Evolutionary conservation across 208 protist species (phyloP), one percentile per base, ranked within the genome.

Genomic region (Leishmania martiniquensis): DNA sequence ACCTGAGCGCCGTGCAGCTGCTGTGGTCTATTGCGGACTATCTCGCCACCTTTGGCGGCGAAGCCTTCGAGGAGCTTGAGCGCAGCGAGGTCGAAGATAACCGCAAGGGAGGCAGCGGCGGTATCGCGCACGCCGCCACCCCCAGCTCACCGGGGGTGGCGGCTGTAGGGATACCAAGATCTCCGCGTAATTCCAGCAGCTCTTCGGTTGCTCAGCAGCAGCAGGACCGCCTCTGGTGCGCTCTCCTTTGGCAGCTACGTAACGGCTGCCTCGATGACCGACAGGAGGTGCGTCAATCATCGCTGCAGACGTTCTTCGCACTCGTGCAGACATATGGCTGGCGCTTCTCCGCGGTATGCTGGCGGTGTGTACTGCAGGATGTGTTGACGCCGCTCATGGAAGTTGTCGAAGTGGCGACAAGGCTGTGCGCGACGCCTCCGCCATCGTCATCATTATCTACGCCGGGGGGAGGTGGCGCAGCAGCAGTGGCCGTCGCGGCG

Each of bases 11-110:
- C 7, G 89, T 95, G 72, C 94, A 97, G 80, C 76, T 96, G 49
- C 76, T 96, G 52, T 97, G 94, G 92, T 94, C 94, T 47, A 86
- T 93, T 25, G 91, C 89, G 1, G 94, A 97, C 75, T 95, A 90
- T 77, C 74, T 94, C 51, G 90, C 86, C 32, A 67, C 83, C 17
- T 80, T 83, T 25, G 81, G 73, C 29, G 65, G 63, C 13, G 65
- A 9, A 29, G 59, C 42, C 54, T 37, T 29, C 29, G 75, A 42
- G 20, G 47, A 32, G 49, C 12, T 69, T 10, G 45, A 55, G 51
- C 20, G 22, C 39, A 7, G 55, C 7, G 25, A 22, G 20, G 42
- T 32, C 47, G 54, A 32, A n/a, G 39, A 73, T 7, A 32, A 69
- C 42, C 20, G 20, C 57, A 70, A n/a, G 10, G n/a, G 52, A 52